Base-by-base conservation (phyloP, 805 yeast species). In the Candida nanaspora region DNA sequence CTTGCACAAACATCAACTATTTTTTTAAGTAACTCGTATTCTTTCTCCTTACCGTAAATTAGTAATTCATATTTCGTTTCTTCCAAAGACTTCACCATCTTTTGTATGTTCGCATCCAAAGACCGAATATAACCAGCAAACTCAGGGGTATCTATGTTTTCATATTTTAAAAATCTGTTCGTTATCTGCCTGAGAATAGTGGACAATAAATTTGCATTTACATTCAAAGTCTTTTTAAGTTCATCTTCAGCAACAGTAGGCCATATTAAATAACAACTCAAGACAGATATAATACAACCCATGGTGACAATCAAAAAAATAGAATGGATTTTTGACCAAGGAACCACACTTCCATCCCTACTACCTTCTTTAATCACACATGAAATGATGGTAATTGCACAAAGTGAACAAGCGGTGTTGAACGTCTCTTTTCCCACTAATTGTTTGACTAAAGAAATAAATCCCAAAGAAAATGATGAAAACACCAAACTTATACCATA, bases 381-480 rank as follows among this genome's bases (percentile, higher is more conserved):
- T 0, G 87, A 73, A 3, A 85, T 78, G 20, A 85, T 62, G 3
- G 83, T 72, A 39, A 85, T 83, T 7, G 85, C 77, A 2, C 89
- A 85, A 37, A 85, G 62, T 0, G 88, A 78, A 51, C 93, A 82
- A 0, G 95, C 91, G 11, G 91, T 84, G 50, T 82, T 83, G 60
- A 85, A 86, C 0, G 84, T 81, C 16, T 74, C 80, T 51, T 74
- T 76, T 49, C 74, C 71, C 40, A 85, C 75, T 44, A 72, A 68
- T 51, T 80, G 86, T 47, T 86, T 86, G 66, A 76, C 68, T 50
- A 70, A 81, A 1, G 93, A 82, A 23, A 86, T 72, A 14, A 72
- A 46, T 0, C 93, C 93, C 20, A 84, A 61, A 0, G 86, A 74
- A 2, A 65, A 53, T 39, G 72, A 79, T 49, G 70, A 74, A 31